Percentiles rank a stretch among this genome's conserved stretches.
Conservation (phyloP, 1,139 yeast species). For the Hyphopichia burtonii region DNA sequence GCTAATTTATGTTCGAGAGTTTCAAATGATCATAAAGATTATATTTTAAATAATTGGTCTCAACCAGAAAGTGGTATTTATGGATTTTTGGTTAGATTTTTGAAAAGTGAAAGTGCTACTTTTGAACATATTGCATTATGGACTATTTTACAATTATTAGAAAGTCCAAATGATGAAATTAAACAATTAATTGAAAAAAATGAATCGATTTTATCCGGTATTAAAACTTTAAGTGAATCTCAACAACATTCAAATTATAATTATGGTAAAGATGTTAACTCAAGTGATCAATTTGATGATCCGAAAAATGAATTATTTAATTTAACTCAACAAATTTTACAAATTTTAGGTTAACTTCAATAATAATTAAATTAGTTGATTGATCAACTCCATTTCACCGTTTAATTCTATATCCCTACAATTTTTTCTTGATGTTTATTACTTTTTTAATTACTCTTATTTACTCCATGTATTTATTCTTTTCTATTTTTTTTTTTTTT, state of each 20-base stretch:
- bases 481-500: neutral
- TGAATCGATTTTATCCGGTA: constrained; percentile 55
- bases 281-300: constrained; percentile 48
- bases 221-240: constrained; percentile 48
- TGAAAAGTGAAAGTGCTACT: constrained; percentile 86
- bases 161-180: constrained; percentile 76
- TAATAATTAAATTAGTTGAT: neutral
- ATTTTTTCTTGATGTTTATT: constrained; percentile 2
- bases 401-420: neutral
- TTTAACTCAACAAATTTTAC: constrained; percentile 76
- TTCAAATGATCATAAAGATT: constrained; percentile 64
- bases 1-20: constrained; percentile 94
- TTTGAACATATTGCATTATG: constrained; percentile 97
- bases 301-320: constrained; percentile 72
- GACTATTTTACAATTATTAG: constrained; percentile 92
- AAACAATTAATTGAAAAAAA: constrained; percentile 61
- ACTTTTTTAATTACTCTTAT: neutral
- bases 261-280: constrained; percentile 15
- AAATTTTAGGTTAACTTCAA: constrained; percentile 38
- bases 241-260: constrained; percentile 30
- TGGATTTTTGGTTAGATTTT: constrained; percentile 78
- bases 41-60: constrained; percentile 77
- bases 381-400: neutral
- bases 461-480: constrained; percentile 1
- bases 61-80: constrained; percentile 82